Evolutionary conservation across 208 protist species (phyloP).

Genomic region (Leishmania braziliensis): DNA sequence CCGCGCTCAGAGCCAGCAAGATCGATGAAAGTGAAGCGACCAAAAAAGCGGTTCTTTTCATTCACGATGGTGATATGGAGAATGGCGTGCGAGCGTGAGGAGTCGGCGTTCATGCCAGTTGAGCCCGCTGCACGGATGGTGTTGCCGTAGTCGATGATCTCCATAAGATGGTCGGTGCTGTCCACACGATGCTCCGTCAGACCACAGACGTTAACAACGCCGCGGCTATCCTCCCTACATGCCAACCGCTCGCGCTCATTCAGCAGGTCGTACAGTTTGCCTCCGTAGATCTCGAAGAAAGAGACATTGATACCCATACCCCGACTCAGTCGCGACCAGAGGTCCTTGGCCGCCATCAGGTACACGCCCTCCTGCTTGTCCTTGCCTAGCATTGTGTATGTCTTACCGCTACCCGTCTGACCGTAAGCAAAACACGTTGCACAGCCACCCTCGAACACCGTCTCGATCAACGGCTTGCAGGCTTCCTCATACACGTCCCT

Average conservation of each 20-base stretch:
- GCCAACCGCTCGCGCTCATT: constrained; percentile 77
- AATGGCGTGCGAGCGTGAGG: constrained; percentile 96
- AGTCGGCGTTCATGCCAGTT: constrained; percentile 96
- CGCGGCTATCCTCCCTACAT: constrained; percentile 94
- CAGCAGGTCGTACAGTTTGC: constrained; percentile 82
- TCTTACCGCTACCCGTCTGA: constrained; percentile 94
- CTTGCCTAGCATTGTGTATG: constrained; percentile 92
- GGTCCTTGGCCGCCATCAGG: constrained; percentile 70
- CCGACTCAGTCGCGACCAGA: constrained; percentile 74
- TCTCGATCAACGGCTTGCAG: constrained; percentile 91
- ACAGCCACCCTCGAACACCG: constrained; percentile 89
- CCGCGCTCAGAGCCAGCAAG: constrained; percentile 94
- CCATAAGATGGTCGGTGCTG: constrained; percentile 65
- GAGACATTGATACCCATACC: constrained; percentile 67
- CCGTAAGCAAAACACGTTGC: constrained; percentile 94
- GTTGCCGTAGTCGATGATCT: constrained; percentile 91
- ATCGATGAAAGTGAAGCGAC: constrained; percentile 91
- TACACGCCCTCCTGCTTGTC: constrained; percentile 86
- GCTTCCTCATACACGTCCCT: constrained; percentile 90
- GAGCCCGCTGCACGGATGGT: constrained; percentile 82
- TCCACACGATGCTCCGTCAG: constrained; percentile 77
- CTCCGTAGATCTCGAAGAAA: constrained; percentile 92
- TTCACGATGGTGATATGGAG: constrained; percentile 82
- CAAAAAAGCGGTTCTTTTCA: constrained; percentile 92
- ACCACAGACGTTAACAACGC: constrained; percentile 79